Percentiles rank a stretch among this genome's conserved stretches.
Conservation (phyloP, 208 protist species). For the Acanthamoeba healyi region DNA sequence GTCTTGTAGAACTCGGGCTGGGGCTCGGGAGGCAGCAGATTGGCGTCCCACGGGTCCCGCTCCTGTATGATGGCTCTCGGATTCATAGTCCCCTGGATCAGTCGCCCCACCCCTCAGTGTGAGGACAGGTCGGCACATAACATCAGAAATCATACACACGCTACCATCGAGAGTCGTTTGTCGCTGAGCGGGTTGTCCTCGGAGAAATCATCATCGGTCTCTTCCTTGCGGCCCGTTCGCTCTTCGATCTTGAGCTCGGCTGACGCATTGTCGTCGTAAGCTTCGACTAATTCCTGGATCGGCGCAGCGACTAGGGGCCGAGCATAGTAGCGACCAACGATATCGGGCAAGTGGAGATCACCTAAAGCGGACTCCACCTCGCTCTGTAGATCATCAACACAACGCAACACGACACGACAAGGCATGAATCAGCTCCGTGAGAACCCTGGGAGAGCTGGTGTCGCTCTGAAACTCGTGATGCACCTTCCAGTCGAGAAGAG, state of each 20-base stretch:
- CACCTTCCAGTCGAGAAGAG: constrained; percentile 64
- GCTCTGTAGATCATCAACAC: neutral
- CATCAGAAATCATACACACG: too few relatives aligned
- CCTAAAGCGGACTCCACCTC: constrained; percentile 33
- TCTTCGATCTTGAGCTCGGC: constrained; percentile 59
- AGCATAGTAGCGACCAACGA: constrained; percentile 64
- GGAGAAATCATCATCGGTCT: constrained; percentile 33
- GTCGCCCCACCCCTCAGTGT: neutral
- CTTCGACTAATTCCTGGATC: constrained; percentile 63
- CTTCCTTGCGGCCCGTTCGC: neutral
- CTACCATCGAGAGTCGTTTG: neutral
- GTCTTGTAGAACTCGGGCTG: constrained; percentile 69
- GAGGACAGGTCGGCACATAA: neutral
- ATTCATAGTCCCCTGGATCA: neutral
- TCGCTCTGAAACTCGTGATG: neutral
- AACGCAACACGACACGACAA: neutral
- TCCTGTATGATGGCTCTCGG: constrained; percentile 24
- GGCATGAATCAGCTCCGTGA: neutral
- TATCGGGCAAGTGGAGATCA: constrained; percentile 42
- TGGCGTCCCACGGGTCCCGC: constrained; percentile 61
- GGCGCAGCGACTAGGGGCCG: neutral
- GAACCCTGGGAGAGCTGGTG: neutral
- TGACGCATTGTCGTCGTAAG: constrained; percentile 38
- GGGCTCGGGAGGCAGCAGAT: constrained; percentile 60
- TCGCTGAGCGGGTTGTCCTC: constrained; percentile 18